Base-by-base conservation (phyloP, 1,284 basidiomycete genomes). In the Sanghuangporus sanghuang region DNA sequence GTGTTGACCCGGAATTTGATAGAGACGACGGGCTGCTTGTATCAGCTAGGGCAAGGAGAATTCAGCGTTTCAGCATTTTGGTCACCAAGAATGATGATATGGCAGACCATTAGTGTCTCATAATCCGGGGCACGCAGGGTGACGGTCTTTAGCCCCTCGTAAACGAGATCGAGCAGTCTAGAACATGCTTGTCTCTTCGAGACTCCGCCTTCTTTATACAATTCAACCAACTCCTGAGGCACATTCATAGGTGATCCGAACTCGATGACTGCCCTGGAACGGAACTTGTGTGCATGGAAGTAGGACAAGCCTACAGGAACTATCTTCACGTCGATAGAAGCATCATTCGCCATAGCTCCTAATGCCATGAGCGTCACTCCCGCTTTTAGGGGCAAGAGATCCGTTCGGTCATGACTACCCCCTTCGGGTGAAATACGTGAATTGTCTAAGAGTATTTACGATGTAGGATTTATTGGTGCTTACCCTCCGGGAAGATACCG, bases 331-430 rank as follows among this genome's bases (percentile, higher is more conserved):
- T 87, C 86, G 59, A 95, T 81, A 59, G 79, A 84, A 16, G 93
- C 87, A 73, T 97, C 85, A 66, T 91, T 89, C 2, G 92, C 92
- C 93, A 98, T 96, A 1, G 96, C 95, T 38, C 96, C 95, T 5
- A 98, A 82, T 18, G 96, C 95, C 95, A 98, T 98, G 69, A 98
- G 85, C 1, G 95, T 92, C 56, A 98, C 95, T 5, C 95, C 95
- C 21, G 95, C 95, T 77, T 98, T 98, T 53, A 98, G 82, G 1
- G 95, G 96, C 42, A 98, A 82, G 62, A 98, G 84, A 73, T 97
- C 95, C 16, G 93, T 96, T 49, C 96, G 89, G 76, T 98, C 95
- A 75, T 98, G 95, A 63, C 95, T 97, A 62, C 96, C 96, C 69
- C 95, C 93, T 95, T 68, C 27, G 14, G 27, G 27, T 32, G 48